phyloP scores from a whole-genome alignment of 805 yeast genomes.

The Teunomyces panamensis region DNA sequence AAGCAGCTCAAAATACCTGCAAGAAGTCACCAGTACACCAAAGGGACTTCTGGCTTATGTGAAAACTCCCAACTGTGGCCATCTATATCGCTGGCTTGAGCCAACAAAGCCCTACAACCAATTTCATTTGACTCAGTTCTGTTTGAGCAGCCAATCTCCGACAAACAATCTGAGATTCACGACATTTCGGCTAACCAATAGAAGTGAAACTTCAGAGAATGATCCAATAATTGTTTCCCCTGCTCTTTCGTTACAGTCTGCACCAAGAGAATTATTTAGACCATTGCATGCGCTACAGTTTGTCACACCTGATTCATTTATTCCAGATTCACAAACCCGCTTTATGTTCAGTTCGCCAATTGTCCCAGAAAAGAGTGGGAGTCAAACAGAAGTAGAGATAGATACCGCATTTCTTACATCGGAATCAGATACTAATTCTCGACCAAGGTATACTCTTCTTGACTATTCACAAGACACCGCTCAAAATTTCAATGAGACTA shows the following conservation, averaged over 20 bases:
- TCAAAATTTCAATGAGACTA: not conserved
- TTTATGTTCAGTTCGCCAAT: slow-evolving; percentile 15
- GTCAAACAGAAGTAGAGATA: slow-evolving; percentile 15
- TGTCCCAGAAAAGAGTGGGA: slow-evolving; percentile 3
- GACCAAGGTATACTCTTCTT: not conserved
- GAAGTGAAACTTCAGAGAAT: not conserved
- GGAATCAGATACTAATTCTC: slow-evolving; percentile 7
- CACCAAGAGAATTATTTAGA: not conserved
- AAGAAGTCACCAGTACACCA: slow-evolving; percentile 3
- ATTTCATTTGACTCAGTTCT: not conserved
- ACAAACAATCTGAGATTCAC: not conserved
- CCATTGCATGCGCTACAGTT: not conserved
- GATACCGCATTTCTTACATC: slow-evolving; percentile 21
- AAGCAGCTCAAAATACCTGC: not conserved
- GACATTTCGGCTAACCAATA: not conserved
- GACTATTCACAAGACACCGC: not conserved
- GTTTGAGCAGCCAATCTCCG: not conserved
- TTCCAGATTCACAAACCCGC: not conserved
- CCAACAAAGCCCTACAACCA: not conserved
- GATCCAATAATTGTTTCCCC: not conserved
- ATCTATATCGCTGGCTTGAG: not conserved
- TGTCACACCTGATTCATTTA: not conserved
- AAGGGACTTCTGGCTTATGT: not conserved
- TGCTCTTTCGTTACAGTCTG: not conserved
- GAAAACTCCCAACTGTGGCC: slow-evolving; percentile 1